Evolutionary conservation across 768 basidiomycete species (phyloP).

Genomic region (Gloeostereum incarnatum): DNA sequence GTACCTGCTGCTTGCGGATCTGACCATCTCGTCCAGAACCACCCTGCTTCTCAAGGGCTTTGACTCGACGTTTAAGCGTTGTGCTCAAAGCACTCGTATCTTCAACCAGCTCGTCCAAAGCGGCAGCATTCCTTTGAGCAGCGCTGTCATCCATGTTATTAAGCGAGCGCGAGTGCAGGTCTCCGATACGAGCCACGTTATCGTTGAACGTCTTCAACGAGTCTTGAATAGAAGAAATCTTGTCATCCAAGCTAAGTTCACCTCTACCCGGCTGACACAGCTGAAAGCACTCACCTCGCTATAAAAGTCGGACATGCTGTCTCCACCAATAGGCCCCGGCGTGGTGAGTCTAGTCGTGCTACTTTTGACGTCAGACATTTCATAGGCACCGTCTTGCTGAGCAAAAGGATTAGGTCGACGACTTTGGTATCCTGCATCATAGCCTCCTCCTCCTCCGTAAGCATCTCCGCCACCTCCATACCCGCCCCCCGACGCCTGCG

Average conservation of each 20-base stretch:
- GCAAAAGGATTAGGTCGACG: conserved; percentile 56
- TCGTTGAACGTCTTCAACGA: conserved; percentile 55
- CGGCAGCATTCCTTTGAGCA: conserved; percentile 47
- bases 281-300: conserved; percentile 43
- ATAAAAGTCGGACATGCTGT: conserved; percentile 65
- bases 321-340: conserved; percentile 26
- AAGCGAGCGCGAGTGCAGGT: conserved; percentile 66
- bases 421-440: conserved; percentile 32
- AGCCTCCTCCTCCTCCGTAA: too few species aligned
- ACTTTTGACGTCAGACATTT: conserved; percentile 63
- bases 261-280: too few species aligned
- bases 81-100: conserved; percentile 66
- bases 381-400: conserved; percentile 59
- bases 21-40: conserved; percentile 61
- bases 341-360: conserved; percentile 40
- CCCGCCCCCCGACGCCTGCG: conserved; percentile 46
- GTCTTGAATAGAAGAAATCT: conserved; percentile 77
- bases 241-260: conserved; percentile 2
- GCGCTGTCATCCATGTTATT: conserved; percentile 68
- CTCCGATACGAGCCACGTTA: conserved; percentile 60
- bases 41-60: conserved; percentile 59
- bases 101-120: conserved; percentile 60
- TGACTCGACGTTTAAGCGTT: conserved; percentile 62
- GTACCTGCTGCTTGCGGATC: conserved; percentile 71
- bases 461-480: too few species aligned